Conservation (phyloP, 352 stramenopile species). For the Globisporangium nodosum region DNA sequence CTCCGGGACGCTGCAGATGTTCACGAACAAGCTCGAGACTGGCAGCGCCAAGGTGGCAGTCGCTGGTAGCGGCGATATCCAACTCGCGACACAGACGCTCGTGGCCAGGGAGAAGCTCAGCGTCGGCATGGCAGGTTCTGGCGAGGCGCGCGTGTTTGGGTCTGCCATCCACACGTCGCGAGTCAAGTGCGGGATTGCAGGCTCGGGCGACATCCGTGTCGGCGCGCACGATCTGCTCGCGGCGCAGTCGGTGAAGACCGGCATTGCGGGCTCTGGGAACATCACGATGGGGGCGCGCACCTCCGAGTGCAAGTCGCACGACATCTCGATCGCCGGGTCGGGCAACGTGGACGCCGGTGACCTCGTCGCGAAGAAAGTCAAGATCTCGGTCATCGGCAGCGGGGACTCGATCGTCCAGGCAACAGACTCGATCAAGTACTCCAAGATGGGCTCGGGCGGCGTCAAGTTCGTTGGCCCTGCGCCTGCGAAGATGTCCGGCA, state of each 20-base stretch:
- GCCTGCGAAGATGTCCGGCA: conserved; percentile 5
- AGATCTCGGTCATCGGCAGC: conserved; percentile 16
- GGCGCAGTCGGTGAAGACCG: conserved; percentile 10
- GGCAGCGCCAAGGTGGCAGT: conserved; percentile 5
- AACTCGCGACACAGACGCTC: conserved; percentile 11
- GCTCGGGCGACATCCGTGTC: conserved; percentile 19
- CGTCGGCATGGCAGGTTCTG: conserved; percentile 13
- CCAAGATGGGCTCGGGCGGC: conserved; percentile 13
- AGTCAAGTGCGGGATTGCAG: conserved; percentile 12
- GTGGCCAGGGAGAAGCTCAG: conserved; percentile 2
- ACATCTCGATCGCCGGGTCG: conserved; percentile 20
- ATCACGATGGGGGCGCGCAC: conserved; percentile 12
- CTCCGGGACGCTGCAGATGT: conserved; percentile 16
- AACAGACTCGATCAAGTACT: conserved; percentile 3
- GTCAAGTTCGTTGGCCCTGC: conserved; percentile 13
- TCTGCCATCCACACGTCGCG: conserved; percentile 1
- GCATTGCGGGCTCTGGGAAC: conserved; percentile 17
- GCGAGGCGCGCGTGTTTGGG: conserved; percentile 5
- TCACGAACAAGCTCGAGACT: conserved; percentile 9
- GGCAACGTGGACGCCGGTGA: conserved; percentile 18
- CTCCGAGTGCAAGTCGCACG: conserved; percentile 8
- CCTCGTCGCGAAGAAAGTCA: conserved; percentile 7
- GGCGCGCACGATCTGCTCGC: conserved; percentile 14
- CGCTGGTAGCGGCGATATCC: conserved; percentile 19
- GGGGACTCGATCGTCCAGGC: conserved; percentile 15